A percentile compares a stretch with the other conserved stretches of the same genome.
Evolutionary conservation across 768 basidiomycete species (phyloP).

Genomic region (Rubroboletus satanas): DNA sequence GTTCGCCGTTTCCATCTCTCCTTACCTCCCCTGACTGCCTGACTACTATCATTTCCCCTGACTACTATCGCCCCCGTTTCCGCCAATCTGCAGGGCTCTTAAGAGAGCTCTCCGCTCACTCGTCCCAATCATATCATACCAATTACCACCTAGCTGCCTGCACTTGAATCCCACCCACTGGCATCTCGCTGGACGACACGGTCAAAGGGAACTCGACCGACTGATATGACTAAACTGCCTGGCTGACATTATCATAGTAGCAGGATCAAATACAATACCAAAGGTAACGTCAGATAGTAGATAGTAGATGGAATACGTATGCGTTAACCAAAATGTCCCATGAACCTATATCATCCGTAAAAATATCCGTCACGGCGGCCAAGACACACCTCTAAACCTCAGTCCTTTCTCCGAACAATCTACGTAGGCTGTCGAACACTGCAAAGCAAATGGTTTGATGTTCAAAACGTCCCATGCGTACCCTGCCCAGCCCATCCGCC

Average conservation of each 20-base stretch:
- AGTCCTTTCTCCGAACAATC: background rate
- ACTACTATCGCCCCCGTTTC: background rate
- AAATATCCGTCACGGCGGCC: background rate
- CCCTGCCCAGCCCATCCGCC: conserved; percentile 19
- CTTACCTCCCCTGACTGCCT: background rate
- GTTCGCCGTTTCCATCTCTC: no score
- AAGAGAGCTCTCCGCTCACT: background rate
- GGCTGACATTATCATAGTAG: background rate
- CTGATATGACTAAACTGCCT: background rate
- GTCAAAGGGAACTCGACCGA: no score
- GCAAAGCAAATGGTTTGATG: background rate
- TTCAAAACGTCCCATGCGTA: conserved; percentile 16
- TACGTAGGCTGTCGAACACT: background rate
- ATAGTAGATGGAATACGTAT: background rate
- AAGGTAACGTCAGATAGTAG: background rate
- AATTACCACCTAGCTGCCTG: background rate
- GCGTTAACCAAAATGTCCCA: conserved; percentile 3
- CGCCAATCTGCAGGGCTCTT: background rate
- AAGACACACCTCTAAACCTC: background rate
- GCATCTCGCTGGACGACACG: background rate
- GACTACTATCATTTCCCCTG: background rate
- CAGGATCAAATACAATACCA: background rate
- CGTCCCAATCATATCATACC: background rate
- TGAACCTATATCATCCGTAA: background rate
- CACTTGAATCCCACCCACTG: background rate